Percentiles rank a stretch among this genome's conserved stretches.
Evolutionary conservation across 306 rosid genomes (phyloP).

Genomic region (Dryas octopetala): DNA sequence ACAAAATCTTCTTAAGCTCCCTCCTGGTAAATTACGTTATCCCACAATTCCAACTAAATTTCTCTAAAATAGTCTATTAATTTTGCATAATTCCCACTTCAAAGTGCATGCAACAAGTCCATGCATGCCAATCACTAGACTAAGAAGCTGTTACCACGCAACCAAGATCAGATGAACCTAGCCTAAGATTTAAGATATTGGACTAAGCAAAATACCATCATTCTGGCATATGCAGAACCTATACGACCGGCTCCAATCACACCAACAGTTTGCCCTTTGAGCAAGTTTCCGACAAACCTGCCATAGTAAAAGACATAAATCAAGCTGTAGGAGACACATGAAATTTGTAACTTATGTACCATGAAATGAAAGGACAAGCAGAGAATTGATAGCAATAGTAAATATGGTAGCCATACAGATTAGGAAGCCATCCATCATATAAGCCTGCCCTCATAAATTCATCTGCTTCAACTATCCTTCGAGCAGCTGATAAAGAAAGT

Average conservation of each 20-base stretch:
- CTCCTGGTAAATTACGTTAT: neutral
- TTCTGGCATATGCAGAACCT: constrained; percentile 98
- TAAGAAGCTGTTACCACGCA: neutral
- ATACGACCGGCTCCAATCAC: constrained; percentile 99
- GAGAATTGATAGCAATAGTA: constrained; percentile 7
- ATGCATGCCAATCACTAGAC: neutral
- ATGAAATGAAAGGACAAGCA: neutral
- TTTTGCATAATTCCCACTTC: neutral
- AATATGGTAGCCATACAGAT: constrained; percentile 56
- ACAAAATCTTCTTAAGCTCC: neutral
- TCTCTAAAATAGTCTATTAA: neutral
- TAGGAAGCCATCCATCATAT: constrained; percentile 98
- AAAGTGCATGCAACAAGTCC: neutral
- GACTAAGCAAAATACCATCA: constrained; percentile 66
- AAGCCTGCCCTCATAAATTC: constrained; percentile 97
- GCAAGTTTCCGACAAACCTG: constrained; percentile 95
- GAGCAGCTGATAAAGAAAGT: constrained; percentile 81
- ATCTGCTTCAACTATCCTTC: constrained; percentile 99
- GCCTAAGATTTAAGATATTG: constrained; percentile 2
- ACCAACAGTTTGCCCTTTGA: constrained; percentile 97
- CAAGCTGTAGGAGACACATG: neutral
- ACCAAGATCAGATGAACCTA: neutral
- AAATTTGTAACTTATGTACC: constrained; percentile 9
- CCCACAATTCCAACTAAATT: neutral
- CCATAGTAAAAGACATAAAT: constrained; percentile 20